A percentile compares a stretch with the other conserved stretches of the same genome.
Evolutionary conservation across 2,329 filamentous ascomycete genomes (phyloP).

Genomic region (Cryphonectria naterciae): DNA sequence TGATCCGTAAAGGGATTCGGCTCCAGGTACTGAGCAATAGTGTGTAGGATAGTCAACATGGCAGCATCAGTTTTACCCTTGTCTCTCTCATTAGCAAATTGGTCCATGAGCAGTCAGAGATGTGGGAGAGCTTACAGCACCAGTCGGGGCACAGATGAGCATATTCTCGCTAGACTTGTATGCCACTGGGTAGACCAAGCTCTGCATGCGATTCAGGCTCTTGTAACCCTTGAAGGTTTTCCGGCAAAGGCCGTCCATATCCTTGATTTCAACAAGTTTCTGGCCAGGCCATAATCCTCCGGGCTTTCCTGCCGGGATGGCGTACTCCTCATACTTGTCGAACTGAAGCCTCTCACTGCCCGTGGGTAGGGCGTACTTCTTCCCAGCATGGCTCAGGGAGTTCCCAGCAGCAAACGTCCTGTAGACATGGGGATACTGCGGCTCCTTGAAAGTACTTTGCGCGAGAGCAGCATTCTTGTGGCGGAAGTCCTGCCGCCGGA

Average conservation of each 20-base stretch:
- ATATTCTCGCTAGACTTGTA: slow-evolving; percentile 98
- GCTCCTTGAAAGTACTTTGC: slow-evolving; percentile 71
- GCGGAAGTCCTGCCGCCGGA: slow-evolving; percentile 75
- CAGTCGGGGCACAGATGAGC: slow-evolving; percentile 96
- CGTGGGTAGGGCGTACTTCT: slow-evolving; percentile 79
- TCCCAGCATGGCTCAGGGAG: slow-evolving; percentile 76
- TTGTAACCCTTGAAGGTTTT: slow-evolving; percentile 96
- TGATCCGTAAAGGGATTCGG: slow-evolving; percentile 80
- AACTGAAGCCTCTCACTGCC: slow-evolving; percentile 73
- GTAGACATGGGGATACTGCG: slow-evolving; percentile 93
- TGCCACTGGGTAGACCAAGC: slow-evolving; percentile 90
- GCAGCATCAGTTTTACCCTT: slow-evolving; percentile 96
- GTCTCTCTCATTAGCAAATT: slow-evolving; percentile 26
- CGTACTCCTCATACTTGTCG: slow-evolving; percentile 86
- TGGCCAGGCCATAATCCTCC: slow-evolving; percentile 74
- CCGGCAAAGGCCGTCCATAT: slow-evolving; percentile 86
- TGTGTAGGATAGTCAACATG: slow-evolving; percentile 93
- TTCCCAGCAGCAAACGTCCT: slow-evolving; percentile 83
- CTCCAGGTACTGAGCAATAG: slow-evolving; percentile 80
- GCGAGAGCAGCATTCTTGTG: slow-evolving; percentile 80
- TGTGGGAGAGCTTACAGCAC: slow-evolving; percentile 63
- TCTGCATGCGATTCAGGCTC: slow-evolving; percentile 95
- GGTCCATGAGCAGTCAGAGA: not conserved
- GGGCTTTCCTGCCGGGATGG: slow-evolving; percentile 80
- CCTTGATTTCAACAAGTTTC: slow-evolving; percentile 76